Evolutionary conservation across 2,329 filamentous ascomycete species (phyloP), one percentile per base, ranked within the genome.

Genomic region (Pestalotiopsis sp.): DNA sequence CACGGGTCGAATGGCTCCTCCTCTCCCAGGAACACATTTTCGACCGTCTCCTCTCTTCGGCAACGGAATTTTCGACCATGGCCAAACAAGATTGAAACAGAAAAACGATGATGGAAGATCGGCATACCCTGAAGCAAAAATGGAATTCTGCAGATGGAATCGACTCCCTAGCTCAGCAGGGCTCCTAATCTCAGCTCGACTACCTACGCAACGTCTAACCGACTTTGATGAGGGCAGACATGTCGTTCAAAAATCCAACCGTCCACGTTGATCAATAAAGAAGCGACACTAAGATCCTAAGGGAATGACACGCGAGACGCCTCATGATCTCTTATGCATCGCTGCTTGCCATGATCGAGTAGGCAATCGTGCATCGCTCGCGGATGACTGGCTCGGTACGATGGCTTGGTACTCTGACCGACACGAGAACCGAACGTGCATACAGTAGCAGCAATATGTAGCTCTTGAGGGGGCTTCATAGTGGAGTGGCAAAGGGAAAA

Each of bases 291-390:
- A 59, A 59, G 20, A 27, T 59, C 57, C 11, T 13, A 27, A 36
- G 17, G 27, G 57, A 36, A 59, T 59, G 57, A 59, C 57, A 59
- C 57, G 25, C 57, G 57, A 59, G 23, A 59, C 57, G 57, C 57
- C 57, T 59, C 23, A 36, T 59, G 57, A 59, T 59, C 57, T 59
- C 57, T 59, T 36, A 27, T 59, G 57, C 57, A 59, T 59, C 23
- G 57, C 27, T 13, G 57, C 57, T 59, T 27, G 57, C 57, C 57
- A 59, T 36, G 57, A 36, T 36, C 57, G 57, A 59, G 27, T 59
- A 59, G 27, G 57, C 23, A 59, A 59, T 27, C 57, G 45, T 59
- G 57, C 27, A 27, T 59, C 20, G 57, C 57, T 17, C 27, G 57
- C 27, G 57, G 23, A 59, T 36, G 45, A 52, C 45, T 36, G 31